These are phyloP conservation scores for Candida suzukii DNA, from an alignment of 805 yeast genomes.

Conservation along the genomic window DNA sequence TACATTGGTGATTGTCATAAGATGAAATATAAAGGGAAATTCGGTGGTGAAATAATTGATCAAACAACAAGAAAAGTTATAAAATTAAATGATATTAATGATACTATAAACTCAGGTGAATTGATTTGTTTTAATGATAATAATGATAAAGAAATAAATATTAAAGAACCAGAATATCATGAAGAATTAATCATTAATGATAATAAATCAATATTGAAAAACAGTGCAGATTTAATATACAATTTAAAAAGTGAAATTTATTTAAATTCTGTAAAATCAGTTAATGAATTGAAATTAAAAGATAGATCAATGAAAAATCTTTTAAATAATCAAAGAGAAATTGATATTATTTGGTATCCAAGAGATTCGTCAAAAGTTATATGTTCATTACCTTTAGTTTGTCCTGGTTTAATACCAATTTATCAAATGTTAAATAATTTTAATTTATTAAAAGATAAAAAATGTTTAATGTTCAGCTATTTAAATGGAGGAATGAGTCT, in stretches of 20 bases:
- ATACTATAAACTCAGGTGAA: conserved; percentile 22
- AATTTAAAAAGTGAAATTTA: conserved; percentile 26
- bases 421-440: conserved; percentile 34
- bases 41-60: conserved; percentile 71
- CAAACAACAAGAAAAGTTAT: conserved; percentile 38
- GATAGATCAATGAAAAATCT: background rate
- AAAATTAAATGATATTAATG: conserved; percentile 25
- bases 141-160: conserved; percentile 1
- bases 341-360: background rate
- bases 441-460: conserved; percentile 9
- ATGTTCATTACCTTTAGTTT: conserved; percentile 31
- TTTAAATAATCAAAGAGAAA: background rate
- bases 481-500: background rate
- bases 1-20: conserved; percentile 74
- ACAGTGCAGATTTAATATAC: conserved; percentile 31
- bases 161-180: conserved; percentile 4
- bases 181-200: conserved; percentile 9
- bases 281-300: background rate
- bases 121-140: conserved; percentile 1
- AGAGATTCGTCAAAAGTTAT: background rate
- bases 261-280: conserved; percentile 5
- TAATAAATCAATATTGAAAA: conserved; percentile 5
- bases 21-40: conserved; percentile 74
- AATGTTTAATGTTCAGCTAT: conserved; percentile 12
- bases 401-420: conserved; percentile 46